These are phyloP conservation scores for Colletotrichum lini DNA, from an alignment of 2,329 filamentous ascomycete species.

Conservation along the genomic window DNA sequence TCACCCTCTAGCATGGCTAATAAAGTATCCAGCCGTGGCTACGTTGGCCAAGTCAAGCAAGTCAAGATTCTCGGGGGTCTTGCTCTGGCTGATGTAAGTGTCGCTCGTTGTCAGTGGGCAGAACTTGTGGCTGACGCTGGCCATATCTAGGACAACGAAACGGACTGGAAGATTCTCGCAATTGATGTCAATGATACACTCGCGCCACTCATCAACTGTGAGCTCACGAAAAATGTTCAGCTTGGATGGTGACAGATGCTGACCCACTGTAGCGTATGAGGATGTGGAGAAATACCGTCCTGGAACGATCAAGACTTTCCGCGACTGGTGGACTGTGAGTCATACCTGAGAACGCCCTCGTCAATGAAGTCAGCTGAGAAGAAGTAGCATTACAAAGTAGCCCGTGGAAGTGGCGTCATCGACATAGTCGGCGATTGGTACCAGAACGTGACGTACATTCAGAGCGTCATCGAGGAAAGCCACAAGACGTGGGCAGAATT, in stretches of 20 bases:
- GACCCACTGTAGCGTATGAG: constrained; percentile 47
- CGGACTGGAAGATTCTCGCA: constrained; percentile 58
- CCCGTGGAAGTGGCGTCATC: constrained; percentile 53
- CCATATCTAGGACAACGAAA: constrained; percentile 48
- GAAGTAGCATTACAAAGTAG: constrained; percentile 57
- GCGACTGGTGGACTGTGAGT: constrained; percentile 58
- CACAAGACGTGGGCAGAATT: constrained; percentile 58
- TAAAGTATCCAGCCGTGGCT: constrained; percentile 45
- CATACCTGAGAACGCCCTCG: accelerated
- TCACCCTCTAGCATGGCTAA: not conserved
- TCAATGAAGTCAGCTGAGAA: not conserved
- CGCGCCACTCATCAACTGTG: constrained; percentile 53
- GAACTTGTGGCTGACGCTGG: constrained; percentile 9
- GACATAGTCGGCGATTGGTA: constrained; percentile 55
- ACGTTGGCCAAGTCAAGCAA: constrained; percentile 57
- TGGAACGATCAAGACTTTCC: constrained; percentile 51
- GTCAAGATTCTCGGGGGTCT: constrained; percentile 59
- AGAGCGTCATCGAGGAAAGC: constrained; percentile 52
- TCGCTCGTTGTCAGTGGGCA: not conserved
- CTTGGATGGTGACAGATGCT: not conserved
- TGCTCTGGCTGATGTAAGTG: constrained; percentile 55
- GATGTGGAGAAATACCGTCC: constrained; percentile 58
- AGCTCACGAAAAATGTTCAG: constrained; percentile 1
- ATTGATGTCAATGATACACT: constrained; percentile 57
- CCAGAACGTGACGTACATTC: constrained; percentile 52